Percentiles rank a stretch among this genome's conserved stretches.
phyloP scores from a whole-genome alignment of 176 grass and related monocot genomes.

The Coix lacrymajobi region DNA sequence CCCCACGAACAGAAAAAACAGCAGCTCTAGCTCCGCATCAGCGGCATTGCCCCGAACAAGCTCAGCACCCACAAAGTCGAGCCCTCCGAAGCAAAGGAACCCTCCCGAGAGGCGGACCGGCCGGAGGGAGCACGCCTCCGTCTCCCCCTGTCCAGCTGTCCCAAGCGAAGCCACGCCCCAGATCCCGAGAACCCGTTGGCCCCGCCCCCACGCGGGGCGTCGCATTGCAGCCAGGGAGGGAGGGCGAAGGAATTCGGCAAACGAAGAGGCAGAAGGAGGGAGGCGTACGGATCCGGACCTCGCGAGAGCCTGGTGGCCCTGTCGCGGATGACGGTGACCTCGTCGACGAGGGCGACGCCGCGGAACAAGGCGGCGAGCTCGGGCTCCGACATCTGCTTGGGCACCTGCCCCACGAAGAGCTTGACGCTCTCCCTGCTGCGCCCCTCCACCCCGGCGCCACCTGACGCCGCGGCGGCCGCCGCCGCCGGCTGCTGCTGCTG shows the following conservation, averaged over 20 bases:
- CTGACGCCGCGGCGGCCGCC: neutral
- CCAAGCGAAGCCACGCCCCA: neutral
- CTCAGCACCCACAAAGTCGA: neutral
- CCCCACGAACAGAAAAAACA: neutral
- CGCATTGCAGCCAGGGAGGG: constrained; percentile 18
- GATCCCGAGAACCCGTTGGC: constrained; percentile 19
- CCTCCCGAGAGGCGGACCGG: neutral
- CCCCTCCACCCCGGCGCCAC: neutral
- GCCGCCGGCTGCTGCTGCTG: constrained; percentile 5
- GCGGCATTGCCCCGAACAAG: constrained; percentile 15
- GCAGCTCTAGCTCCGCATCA: neutral
- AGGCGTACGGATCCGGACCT: constrained; percentile 62
- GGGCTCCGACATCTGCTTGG: constrained; percentile 62
- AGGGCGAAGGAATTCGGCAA: neutral
- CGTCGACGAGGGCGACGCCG: constrained; percentile 71
- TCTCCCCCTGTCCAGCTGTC: neutral
- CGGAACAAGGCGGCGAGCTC: constrained; percentile 68
- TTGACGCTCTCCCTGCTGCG: constrained; percentile 61
- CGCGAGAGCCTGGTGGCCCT: constrained; percentile 72
- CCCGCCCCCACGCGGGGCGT: neutral
- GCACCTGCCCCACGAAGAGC: constrained; percentile 83
- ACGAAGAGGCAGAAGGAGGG: neutral
- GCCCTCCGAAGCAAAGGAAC: neutral
- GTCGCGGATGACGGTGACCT: constrained; percentile 95
- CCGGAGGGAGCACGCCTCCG: neutral